Evolutionary conservation across 305 asterid species (phyloP).

Genomic region (Solanum hybrid): DNA sequence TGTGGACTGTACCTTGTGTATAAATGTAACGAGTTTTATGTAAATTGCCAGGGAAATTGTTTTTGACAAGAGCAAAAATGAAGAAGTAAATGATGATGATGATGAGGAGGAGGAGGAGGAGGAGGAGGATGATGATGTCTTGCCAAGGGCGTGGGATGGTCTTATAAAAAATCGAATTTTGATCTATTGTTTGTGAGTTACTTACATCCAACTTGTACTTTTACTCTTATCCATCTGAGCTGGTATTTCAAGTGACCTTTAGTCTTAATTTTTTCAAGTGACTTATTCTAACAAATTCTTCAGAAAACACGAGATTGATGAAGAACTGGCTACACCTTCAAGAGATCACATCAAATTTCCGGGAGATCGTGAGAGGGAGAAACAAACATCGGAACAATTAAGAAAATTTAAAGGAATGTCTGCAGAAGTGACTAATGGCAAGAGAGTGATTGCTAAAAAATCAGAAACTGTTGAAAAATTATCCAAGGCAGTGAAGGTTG

Average conservation of each 20-base stretch:
- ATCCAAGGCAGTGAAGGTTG: conserved; percentile 22
- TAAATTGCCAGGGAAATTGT: conserved; percentile 43
- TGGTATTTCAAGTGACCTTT: neutral
- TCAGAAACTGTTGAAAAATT: conserved; percentile 28
- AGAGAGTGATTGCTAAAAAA: conserved; percentile 22
- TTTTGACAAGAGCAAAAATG: conserved; percentile 11
- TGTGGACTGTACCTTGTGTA: neutral
- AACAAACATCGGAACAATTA: conserved; percentile 14
- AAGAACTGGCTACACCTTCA: conserved; percentile 42
- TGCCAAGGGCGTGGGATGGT: conserved; percentile 79
- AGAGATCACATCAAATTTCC: conserved; percentile 79
- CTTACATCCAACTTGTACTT: neutral
- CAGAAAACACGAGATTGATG: conserved; percentile 65
- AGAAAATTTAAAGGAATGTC: conserved; percentile 17
- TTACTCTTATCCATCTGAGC: conserved; percentile 8
- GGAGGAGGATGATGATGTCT: conserved; percentile 23
- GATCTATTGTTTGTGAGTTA: conserved; percentile 81
- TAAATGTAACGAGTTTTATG: neutral
- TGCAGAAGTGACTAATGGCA: conserved; percentile 19
- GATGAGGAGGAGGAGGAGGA: conserved; percentile 11
- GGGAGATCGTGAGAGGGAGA: conserved; percentile 22
- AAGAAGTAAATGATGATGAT: conserved; percentile 2
- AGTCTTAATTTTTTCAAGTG: neutral
- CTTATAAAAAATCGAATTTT: conserved; percentile 64
- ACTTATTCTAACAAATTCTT: neutral